phyloP scores from a whole-genome alignment of 495 filamentous ascomycete genomes.

The Elasticomyces elasticus region DNA sequence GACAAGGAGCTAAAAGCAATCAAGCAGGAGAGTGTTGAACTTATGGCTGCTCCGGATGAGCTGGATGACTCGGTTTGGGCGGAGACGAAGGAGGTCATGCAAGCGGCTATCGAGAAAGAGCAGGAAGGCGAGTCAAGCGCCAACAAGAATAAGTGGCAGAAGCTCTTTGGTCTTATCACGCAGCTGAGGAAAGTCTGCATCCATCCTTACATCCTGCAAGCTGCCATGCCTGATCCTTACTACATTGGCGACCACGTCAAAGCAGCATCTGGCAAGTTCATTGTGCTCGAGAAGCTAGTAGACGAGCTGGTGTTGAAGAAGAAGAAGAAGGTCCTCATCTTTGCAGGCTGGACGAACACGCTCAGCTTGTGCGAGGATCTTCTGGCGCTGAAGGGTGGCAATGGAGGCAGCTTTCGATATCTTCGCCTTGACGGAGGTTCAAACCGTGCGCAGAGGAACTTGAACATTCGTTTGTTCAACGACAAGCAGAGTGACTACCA shows the following conservation, averaged over 20 bases:
- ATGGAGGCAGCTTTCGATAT: conserved; percentile 39
- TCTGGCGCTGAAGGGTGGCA: conserved; percentile 39
- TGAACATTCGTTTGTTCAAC: conserved; percentile 52
- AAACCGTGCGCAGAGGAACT: conserved; percentile 43
- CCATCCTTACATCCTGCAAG: conserved; percentile 49
- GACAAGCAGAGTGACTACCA: conserved; percentile 37
- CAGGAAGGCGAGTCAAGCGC: conserved; percentile 9
- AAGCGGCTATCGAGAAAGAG: conserved; percentile 38
- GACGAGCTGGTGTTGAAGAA: conserved; percentile 46
- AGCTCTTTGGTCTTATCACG: conserved; percentile 55
- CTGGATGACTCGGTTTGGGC: conserved; percentile 32
- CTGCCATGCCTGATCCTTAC: conserved; percentile 44
- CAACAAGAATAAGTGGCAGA: conserved; percentile 37
- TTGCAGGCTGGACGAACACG: conserved; percentile 51
- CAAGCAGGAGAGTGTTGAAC: conserved; percentile 27
- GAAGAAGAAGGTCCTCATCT: conserved; percentile 53
- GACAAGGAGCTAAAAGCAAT: conserved; percentile 38
- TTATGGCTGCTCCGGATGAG: conserved; percentile 19
- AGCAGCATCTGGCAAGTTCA: conserved; percentile 52
- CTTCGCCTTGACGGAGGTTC: conserved; percentile 52
- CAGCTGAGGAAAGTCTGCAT: conserved; percentile 56
- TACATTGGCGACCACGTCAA: conserved; percentile 45
- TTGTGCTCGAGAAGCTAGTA: conserved; percentile 52
- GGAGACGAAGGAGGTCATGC: conserved; percentile 39
- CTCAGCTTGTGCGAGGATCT: conserved; percentile 53